Evolutionary conservation across 2,329 filamentous ascomycete species (phyloP).

Genomic region (Xylariaceae sp.): DNA sequence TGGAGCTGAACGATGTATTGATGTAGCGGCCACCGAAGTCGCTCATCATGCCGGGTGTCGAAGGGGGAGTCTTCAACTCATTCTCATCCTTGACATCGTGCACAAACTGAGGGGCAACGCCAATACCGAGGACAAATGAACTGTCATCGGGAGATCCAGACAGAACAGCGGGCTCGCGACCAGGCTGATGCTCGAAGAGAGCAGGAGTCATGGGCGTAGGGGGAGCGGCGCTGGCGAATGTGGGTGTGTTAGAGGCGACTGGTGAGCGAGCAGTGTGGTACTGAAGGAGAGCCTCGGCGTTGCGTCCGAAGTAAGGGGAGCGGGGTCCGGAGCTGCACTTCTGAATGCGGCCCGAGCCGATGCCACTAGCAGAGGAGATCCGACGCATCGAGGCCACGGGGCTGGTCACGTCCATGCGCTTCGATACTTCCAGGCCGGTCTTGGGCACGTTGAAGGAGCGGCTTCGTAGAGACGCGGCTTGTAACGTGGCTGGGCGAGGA

Average conservation of each 20-base stretch:
- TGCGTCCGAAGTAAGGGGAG: conserved; percentile 43
- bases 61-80: conserved; percentile 49
- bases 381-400: conserved; percentile 44
- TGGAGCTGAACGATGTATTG: conserved; percentile 27
- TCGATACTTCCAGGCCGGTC: conserved; percentile 44
- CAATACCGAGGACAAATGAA: conserved; percentile 29
- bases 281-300: conserved; percentile 42
- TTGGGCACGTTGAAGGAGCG: conserved; percentile 41
- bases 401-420: conserved; percentile 41
- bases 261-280: conserved; percentile 38
- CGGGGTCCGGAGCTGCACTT: conserved; percentile 38
- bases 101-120: conserved; percentile 20
- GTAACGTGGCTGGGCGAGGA: conserved; percentile 46
- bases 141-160: conserved; percentile 38
- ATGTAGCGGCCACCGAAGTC: conserved; percentile 39
- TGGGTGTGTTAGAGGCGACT: conserved; percentile 34
- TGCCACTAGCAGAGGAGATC: conserved; percentile 48
- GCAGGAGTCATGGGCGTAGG: conserved; percentile 47
- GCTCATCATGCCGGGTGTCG: conserved; percentile 45
- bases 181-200: conserved; percentile 34
- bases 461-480: conserved; percentile 41
- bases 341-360: conserved; percentile 38
- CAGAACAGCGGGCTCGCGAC: conserved; percentile 38
- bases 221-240: conserved; percentile 39
- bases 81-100: conserved; percentile 35